Evolutionary conservation across 2,329 filamentous ascomycete genomes (phyloP).

Genomic region (Fusarium cicatricum): DNA sequence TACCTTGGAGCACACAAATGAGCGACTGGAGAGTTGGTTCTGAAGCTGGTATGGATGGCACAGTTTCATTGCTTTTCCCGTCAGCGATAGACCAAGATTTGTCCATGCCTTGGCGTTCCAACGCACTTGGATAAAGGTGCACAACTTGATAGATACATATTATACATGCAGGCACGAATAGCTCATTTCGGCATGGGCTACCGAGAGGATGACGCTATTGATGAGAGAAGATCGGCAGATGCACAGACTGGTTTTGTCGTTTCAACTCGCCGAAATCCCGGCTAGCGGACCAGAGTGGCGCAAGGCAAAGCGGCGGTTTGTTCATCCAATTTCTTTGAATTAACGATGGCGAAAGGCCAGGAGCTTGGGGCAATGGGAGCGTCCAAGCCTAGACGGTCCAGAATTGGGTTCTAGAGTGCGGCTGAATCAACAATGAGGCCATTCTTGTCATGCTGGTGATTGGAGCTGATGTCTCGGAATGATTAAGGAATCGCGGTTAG

Average conservation of each 20-base stretch:
- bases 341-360: neutral
- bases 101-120: neutral
- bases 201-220: slow-evolving; percentile 17
- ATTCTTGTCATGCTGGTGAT: neutral
- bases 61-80: too few species aligned
- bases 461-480: neutral
- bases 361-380: neutral
- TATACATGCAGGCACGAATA: slow-evolving; percentile 7
- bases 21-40: too few species aligned
- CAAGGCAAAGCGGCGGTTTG: slow-evolving; percentile 24
- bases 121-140: slow-evolving; percentile 1
- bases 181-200: slow-evolving; percentile 20
- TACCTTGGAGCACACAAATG: too few species aligned
- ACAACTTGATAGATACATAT: neutral
- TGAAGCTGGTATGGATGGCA: too few species aligned
- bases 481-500: neutral
- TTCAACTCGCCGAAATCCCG: slow-evolving; percentile 38
- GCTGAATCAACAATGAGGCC: slow-evolving; percentile 15
- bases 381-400: neutral
- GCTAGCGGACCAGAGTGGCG: slow-evolving; percentile 20
- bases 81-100: too few species aligned
- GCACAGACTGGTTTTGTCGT: slow-evolving; percentile 30
- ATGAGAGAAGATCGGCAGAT: slow-evolving; percentile 29
- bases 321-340: slow-evolving; percentile 8
- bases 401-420: slow-evolving; percentile 2